Percentiles rank a stretch among this genome's conserved stretches.
Conservation (phyloP, 352 stramenopile species). For the Globisporangium cylindrosporum region DNA sequence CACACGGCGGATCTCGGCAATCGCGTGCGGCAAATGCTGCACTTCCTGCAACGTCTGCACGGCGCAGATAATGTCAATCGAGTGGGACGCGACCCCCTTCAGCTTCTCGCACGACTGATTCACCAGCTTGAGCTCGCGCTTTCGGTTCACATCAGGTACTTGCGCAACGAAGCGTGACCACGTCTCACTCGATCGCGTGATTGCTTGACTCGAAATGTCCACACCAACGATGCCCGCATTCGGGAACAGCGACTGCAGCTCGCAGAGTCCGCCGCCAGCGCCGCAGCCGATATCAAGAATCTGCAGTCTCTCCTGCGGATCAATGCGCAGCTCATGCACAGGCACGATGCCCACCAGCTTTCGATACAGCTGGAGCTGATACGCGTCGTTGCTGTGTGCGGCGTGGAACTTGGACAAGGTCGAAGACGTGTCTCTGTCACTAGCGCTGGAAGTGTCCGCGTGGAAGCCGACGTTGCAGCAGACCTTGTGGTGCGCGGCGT, state of each 20-base stretch:
- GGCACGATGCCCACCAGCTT: constrained; percentile 43
- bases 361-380: constrained; percentile 60
- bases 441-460: constrained; percentile 15
- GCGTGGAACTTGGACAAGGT: constrained; percentile 29
- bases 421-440: background rate
- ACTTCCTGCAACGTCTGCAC: constrained; percentile 76
- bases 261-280: constrained; percentile 57
- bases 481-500: constrained; percentile 56
- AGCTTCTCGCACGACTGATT: constrained; percentile 70
- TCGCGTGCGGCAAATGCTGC: constrained; percentile 32
- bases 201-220: constrained; percentile 61
- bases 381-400: constrained; percentile 33
- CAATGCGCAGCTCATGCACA: constrained; percentile 15
- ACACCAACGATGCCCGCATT: constrained; percentile 47
- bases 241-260: constrained; percentile 56
- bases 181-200: constrained; percentile 61
- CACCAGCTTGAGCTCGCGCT: constrained; percentile 45
- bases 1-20: constrained; percentile 58
- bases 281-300: constrained; percentile 68
- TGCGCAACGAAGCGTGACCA: constrained; percentile 53
- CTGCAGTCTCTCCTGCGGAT: constrained; percentile 22
- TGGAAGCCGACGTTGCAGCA: constrained; percentile 72
- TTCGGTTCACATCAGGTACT: constrained; percentile 29
- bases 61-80: constrained; percentile 47
- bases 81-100: constrained; percentile 42